Conservation (phyloP, 768 basidiomycete genomes). For the Boletus rufocinnamomeus region DNA sequence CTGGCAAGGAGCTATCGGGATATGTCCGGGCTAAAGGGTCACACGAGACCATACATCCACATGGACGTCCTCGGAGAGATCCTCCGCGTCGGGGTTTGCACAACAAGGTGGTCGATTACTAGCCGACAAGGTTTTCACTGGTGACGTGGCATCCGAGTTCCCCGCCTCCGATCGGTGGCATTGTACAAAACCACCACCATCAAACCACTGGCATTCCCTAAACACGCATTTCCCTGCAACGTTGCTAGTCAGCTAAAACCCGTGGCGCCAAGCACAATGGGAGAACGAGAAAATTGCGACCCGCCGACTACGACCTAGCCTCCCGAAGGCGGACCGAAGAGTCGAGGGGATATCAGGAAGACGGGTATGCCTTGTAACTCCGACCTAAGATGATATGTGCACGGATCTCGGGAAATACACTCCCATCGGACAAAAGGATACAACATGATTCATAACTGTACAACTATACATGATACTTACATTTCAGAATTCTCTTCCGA, state of each 20-base stretch:
- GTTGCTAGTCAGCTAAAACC: background rate
- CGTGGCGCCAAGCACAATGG: background rate
- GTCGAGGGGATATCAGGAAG: background rate
- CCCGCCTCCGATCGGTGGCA: background rate
- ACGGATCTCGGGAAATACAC: background rate
- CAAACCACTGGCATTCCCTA: background rate
- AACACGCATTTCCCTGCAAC: background rate
- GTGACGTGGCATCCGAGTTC: background rate
- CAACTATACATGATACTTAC: background rate
- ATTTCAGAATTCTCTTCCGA: background rate
- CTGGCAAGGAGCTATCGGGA: background rate
- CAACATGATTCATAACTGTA: background rate
- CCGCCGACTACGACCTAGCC: background rate
- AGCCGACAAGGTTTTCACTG: background rate
- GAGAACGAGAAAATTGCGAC: background rate
- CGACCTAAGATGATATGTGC: background rate
- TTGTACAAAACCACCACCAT: background rate
- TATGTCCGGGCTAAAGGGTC: background rate
- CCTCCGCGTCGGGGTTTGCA: background rate
- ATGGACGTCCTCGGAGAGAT: background rate
- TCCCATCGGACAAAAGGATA: background rate
- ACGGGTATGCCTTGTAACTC: background rate
- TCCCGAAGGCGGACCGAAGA: background rate
- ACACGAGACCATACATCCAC: background rate
- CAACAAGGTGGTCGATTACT: background rate